Base-by-base conservation (phyloP, 805 yeast genomes). In the Nakazawaea populi region DNA sequence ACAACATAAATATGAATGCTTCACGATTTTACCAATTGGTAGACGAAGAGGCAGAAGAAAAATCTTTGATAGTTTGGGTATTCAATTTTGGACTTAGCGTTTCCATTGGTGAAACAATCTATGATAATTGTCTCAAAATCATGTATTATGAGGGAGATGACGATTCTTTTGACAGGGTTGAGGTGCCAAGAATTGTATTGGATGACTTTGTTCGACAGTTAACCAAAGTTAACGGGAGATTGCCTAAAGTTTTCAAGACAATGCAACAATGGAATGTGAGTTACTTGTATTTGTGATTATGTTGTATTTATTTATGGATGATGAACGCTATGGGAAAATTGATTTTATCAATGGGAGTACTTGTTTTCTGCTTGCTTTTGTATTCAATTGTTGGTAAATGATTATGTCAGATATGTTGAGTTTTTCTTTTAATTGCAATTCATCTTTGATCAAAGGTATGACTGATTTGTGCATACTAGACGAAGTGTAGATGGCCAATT, bases 351-450 rank as follows among this genome's bases (percentile, higher is more conserved):
- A 61, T 1, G 97, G 97, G 4, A 88, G 96, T 10, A 90, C 88
- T 62, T 87, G 95, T 63, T 91, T 91, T 59, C 97, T 76, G 36
- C 94, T 86, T 1, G 92, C 91, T 6, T 68, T 63, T 11, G 75
- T 59, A 53, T 85, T 81, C 5, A 48, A 54, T 55, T 73, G 74
- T 61, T 85, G 86, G 55, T 68, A 61, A 51, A 66, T 77, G 42
- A 56, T 53, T 24, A 48, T 9, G 27, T 29, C 45, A 9, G 40
- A 39, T 34, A 61, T 40, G 7, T 38, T 48, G 9, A 60, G 52
- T 12, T 46, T 44, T 4, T 52, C 49, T 12, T 57, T 48, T 42
- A 64, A 47, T 4, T 46, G 44, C n/a, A 58, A 55, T 1, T 63
- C 63, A 1, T 28, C 30, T 6, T n/a, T n/a, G 9, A 35, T 11